Evolutionary conservation across 441 rosid genomes (phyloP).

Genomic region (Populus hybrid): DNA sequence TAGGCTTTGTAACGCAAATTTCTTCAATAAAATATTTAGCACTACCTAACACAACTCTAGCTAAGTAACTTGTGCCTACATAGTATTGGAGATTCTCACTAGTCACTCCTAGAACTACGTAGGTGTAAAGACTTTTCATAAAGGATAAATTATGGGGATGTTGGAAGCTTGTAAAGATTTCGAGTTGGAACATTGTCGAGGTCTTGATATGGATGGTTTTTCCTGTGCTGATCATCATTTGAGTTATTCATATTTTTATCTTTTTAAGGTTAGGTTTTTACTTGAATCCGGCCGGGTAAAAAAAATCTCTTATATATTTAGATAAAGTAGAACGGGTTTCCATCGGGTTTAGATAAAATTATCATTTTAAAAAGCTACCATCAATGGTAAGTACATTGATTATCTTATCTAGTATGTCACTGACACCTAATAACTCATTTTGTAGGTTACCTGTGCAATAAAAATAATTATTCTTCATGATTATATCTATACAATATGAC

Average conservation of each 20-base stretch:
- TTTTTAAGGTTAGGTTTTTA: not conserved
- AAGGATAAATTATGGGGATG: slow-evolving; percentile 57
- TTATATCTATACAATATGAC: no score
- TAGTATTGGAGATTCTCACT: slow-evolving; percentile 49
- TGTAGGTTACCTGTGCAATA: no score
- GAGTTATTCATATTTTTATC: slow-evolving; percentile 21
- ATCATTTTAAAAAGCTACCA: no score
- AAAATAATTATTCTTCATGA: no score
- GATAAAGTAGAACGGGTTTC: accelerated
- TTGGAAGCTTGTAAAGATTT: slow-evolving; percentile 47
- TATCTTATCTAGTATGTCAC: no score
- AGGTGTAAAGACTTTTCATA: slow-evolving; percentile 40
- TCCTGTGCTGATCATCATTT: slow-evolving; percentile 17
- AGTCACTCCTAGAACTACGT: slow-evolving; percentile 38
- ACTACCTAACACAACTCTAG: slow-evolving; percentile 45
- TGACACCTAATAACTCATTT: no score
- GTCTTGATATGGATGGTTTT: slow-evolving; percentile 51
- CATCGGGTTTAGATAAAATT: no score
- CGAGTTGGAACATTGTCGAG: slow-evolving; percentile 37
- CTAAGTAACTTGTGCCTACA: slow-evolving; percentile 30
- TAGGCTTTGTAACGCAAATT: slow-evolving; percentile 39
- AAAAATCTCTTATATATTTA: no score
- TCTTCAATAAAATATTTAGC: slow-evolving; percentile 40
- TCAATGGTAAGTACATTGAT: no score
- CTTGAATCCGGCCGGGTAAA: no score